Evolutionary conservation across 805 yeast species (phyloP).

Genomic region (Pichia phayaonensis): DNA sequence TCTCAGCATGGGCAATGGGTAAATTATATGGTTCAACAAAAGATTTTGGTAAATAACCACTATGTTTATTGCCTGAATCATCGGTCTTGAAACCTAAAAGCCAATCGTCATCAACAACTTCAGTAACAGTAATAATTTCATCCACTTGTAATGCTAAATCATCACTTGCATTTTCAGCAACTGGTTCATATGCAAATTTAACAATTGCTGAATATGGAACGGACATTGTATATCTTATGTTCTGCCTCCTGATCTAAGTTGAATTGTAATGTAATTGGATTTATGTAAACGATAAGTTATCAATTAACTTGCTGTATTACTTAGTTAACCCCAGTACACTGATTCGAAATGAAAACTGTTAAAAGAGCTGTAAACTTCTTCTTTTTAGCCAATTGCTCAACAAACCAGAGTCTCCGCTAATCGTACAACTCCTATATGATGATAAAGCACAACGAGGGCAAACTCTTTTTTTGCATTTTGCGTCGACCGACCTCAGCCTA

Average conservation of each 20-base stretch:
- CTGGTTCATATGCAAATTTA: slow-evolving; percentile 27
- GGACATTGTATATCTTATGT: slow-evolving; percentile 1
- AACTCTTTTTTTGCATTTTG: background rate
- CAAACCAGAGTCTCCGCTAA: background rate
- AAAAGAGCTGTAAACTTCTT: background rate
- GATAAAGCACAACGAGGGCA: background rate
- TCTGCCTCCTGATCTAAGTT: background rate
- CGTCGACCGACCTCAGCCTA: background rate
- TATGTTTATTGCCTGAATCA: slow-evolving; percentile 33
- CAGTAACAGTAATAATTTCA: slow-evolving; percentile 65
- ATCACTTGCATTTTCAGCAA: slow-evolving; percentile 60
- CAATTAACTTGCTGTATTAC: background rate
- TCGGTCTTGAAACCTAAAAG: slow-evolving; percentile 57
- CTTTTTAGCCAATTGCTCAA: background rate
- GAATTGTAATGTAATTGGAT: background rate
- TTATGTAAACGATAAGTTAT: background rate
- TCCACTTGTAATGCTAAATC: slow-evolving; percentile 68
- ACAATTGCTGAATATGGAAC: slow-evolving; percentile 26
- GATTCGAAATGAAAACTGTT: background rate
- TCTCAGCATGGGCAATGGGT: background rate
- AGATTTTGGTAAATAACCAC: slow-evolving; percentile 83
- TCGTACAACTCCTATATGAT: background rate
- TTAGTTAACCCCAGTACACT: background rate
- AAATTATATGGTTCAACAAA: slow-evolving; percentile 47
- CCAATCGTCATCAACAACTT: slow-evolving; percentile 90